Conservation (phyloP, 257 asterid genomes). For the Gentiana dahurica region DNA sequence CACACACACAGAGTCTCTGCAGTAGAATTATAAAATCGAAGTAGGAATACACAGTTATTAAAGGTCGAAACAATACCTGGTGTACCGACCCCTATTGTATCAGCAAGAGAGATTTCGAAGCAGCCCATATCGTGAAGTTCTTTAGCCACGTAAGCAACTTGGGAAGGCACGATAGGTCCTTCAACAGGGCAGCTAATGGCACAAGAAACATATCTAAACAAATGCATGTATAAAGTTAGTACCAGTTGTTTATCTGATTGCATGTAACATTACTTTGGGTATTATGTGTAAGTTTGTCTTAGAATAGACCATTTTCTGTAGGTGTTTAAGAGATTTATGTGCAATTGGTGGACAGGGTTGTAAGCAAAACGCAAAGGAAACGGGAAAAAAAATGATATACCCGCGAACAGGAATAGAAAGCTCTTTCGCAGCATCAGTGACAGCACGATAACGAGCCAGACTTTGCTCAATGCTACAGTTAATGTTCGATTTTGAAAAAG, state of each 20-base stretch:
- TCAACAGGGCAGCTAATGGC: slow-evolving; percentile 87
- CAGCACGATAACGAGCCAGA: slow-evolving; percentile 67
- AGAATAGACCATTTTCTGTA: too few relatives aligned
- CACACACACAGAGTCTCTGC: not conserved
- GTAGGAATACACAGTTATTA: not conserved
- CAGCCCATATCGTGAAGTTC: slow-evolving; percentile 96
- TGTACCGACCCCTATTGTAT: slow-evolving; percentile 86
- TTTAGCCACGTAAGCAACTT: slow-evolving; percentile 84
- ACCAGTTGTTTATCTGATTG: not conserved
- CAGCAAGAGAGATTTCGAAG: slow-evolving; percentile 87
- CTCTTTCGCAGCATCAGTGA: slow-evolving; percentile 66
- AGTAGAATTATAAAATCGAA: not conserved
- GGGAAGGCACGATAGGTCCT: slow-evolving; percentile 61
- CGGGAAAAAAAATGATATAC: slow-evolving; percentile 27
- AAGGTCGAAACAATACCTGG: slow-evolving; percentile 39
- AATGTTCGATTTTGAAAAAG: slow-evolving; percentile 81
- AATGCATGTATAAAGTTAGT: slow-evolving; percentile 10
- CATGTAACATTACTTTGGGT: too few relatives aligned
- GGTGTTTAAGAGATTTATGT: not conserved
- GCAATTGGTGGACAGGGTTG: not conserved
- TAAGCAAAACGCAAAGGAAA: not conserved
- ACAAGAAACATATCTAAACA: slow-evolving; percentile 72
- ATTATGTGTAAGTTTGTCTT: too few relatives aligned
- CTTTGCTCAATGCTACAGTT: slow-evolving; percentile 93
- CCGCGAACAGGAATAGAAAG: slow-evolving; percentile 87